These are phyloP conservation scores for Hypomyces rosellus DNA, from an alignment of 2,329 filamentous ascomycete species.

Conservation along the genomic window DNA sequence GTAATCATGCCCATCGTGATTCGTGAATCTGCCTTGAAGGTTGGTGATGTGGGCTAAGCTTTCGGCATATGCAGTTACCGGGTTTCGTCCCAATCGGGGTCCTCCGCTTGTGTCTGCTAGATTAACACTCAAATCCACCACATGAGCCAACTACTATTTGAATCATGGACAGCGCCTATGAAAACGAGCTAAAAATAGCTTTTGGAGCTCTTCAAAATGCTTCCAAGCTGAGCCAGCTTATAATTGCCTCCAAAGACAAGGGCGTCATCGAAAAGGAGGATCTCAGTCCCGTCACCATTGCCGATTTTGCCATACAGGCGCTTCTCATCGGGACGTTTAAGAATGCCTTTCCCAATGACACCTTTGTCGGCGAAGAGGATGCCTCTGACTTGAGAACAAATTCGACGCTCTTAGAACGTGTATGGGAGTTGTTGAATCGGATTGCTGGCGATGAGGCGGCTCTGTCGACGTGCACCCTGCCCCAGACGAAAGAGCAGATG, in stretches of 20 bases:
- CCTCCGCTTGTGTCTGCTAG: too few relatives aligned
- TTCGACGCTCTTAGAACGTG: slow-evolving; percentile 35
- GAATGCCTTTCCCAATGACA: slow-evolving; percentile 43
- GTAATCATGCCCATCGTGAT: too few relatives aligned
- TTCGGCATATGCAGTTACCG: slow-evolving; percentile 20
- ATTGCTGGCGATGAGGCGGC: slow-evolving; percentile 21
- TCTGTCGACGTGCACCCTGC: slow-evolving; percentile 24
- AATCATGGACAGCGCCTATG: slow-evolving; percentile 36
- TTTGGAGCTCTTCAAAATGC: slow-evolving; percentile 39
- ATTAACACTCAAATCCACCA: not conserved
- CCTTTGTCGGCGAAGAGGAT: slow-evolving; percentile 51
- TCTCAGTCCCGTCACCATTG: slow-evolving; percentile 51
- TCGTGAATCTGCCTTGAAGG: too few relatives aligned
- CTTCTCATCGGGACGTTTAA: slow-evolving; percentile 46
- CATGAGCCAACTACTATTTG: not conserved
- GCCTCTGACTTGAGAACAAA: slow-evolving; percentile 41
- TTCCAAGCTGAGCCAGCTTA: slow-evolving; percentile 42
- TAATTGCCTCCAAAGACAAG: slow-evolving; percentile 42
- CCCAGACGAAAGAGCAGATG: slow-evolving; percentile 37
- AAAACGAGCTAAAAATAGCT: slow-evolving; percentile 36
- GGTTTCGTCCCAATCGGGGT: slow-evolving; percentile 20
- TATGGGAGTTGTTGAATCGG: slow-evolving; percentile 40
- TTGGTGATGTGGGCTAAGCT: too few relatives aligned
- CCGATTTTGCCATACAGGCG: slow-evolving; percentile 54
- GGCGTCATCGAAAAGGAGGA: slow-evolving; percentile 48